phyloP scores from a whole-genome alignment of 148 eudicot genomes.

The Amaranthus cruentus region DNA sequence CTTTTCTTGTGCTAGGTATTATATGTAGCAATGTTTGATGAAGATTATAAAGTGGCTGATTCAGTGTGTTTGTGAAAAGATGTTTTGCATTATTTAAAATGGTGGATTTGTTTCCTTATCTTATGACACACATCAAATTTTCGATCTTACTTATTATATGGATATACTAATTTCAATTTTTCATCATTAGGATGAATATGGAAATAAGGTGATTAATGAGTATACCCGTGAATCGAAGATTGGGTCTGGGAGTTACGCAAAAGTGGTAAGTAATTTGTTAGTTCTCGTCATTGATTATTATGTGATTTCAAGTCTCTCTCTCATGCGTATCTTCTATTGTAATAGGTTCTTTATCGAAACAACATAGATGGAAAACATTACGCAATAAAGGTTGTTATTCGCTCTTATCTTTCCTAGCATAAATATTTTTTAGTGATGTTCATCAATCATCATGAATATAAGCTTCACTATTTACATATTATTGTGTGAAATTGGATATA shows the following conservation, averaged over 20 bases:
- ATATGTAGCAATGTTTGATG: background rate
- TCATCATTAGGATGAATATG: constrained; percentile 65
- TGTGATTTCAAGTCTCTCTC: constrained; percentile 2
- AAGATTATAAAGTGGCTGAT: background rate
- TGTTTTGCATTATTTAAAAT: background rate
- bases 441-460: background rate
- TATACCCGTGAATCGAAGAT: constrained; percentile 80
- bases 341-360: constrained; percentile 85
- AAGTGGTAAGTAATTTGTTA: constrained; percentile 63
- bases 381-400: constrained; percentile 75
- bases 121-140: background rate
- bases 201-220: constrained; percentile 79
- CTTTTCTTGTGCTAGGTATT: background rate
- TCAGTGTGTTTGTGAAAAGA: too few relatives aligned
- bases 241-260: constrained; percentile 92
- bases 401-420: background rate
- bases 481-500: background rate
- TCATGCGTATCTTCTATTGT: constrained; percentile 16
- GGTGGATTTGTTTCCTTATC: background rate
- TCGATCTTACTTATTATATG: too few relatives aligned
- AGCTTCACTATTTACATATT: background rate
- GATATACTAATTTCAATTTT: constrained; percentile 1
- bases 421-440: background rate
- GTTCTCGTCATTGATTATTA: constrained; percentile 7
- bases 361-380: constrained; percentile 69